Percentiles rank a stretch among this genome's conserved stretches.
Evolutionary conservation across 495 filamentous ascomycete genomes (phyloP).

Genomic region (Daldinia vernicosa): DNA sequence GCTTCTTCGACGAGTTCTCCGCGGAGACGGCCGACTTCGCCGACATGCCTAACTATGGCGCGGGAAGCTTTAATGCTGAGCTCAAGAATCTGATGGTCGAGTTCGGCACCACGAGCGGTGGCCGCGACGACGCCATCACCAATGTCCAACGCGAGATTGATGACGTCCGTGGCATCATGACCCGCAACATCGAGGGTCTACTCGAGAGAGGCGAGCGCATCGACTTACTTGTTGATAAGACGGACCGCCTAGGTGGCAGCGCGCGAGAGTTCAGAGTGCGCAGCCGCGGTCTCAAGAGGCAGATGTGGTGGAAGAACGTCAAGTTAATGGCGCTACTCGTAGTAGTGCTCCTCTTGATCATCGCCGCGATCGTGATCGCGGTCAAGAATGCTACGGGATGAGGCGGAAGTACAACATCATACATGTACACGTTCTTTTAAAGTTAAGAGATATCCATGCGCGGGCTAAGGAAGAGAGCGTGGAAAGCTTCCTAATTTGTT

Average conservation of each 20-base stretch:
- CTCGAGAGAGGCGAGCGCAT: constrained; percentile 95
- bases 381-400: constrained; percentile 48
- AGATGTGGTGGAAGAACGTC: constrained; percentile 99
- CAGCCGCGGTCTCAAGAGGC: constrained; percentile 81
- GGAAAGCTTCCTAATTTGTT: constrained; percentile 13
- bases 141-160: constrained; percentile 91
- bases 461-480: background rate
- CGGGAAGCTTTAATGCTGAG: constrained; percentile 82
- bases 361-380: constrained; percentile 61
- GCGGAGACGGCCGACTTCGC: constrained; percentile 76
- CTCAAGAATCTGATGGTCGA: constrained; percentile 82
- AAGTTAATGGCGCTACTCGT: constrained; percentile 88
- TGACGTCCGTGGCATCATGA: constrained; percentile 95
- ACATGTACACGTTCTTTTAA: background rate
- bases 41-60: constrained; percentile 86
- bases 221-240: constrained; percentile 96
- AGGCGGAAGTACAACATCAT: background rate
- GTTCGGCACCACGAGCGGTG: constrained; percentile 78
- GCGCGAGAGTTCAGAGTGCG: constrained; percentile 90
- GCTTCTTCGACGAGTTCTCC: constrained; percentile 79
- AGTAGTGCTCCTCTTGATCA: constrained; percentile 82
- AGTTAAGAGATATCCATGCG: background rate
- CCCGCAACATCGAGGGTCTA: constrained; percentile 96
- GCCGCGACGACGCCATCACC: constrained; percentile 82
- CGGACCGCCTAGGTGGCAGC: constrained; percentile 84